phyloP scores from a whole-genome alignment of 768 basidiomycete genomes.

The Boletus sp. region DNA sequence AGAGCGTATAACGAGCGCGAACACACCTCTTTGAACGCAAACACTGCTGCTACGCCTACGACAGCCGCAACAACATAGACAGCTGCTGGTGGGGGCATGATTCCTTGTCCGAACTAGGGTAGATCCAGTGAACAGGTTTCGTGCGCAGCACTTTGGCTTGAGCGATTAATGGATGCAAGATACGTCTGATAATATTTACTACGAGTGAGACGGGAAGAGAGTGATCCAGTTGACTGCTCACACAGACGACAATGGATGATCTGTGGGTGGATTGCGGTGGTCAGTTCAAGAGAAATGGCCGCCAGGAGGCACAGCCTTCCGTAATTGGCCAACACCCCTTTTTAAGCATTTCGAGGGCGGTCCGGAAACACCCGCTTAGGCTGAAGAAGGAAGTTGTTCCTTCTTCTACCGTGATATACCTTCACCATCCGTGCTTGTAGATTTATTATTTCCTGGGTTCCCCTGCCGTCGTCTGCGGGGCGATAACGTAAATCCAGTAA shows the following conservation, averaged over 20 bases:
- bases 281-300: neutral
- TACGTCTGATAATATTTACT: neutral
- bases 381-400: neutral
- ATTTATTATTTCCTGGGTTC: neutral
- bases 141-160: slow-evolving; percentile 12
- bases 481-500: neutral
- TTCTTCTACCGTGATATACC: neutral
- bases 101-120: slow-evolving; percentile 1
- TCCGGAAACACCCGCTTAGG: slow-evolving; percentile 8
- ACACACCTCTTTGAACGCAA: slow-evolving; percentile 59
- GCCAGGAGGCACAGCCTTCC: slow-evolving; percentile 3
- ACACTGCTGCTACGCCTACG: slow-evolving; percentile 45
- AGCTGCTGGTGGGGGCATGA: slow-evolving; percentile 33
- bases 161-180: neutral
- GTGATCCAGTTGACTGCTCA: neutral
- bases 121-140: slow-evolving; percentile 1
- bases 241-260: neutral
- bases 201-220: neutral
- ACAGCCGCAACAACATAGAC: slow-evolving; percentile 52
- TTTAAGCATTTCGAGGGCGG: neutral
- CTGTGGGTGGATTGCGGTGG: neutral
- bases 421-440: neutral
- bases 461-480: neutral
- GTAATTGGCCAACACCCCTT: slow-evolving; percentile 17
- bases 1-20: neutral